Base-by-base conservation (phyloP, 164 flowering plant species). In the Kalanchoe fedtschenkoi region DNA sequence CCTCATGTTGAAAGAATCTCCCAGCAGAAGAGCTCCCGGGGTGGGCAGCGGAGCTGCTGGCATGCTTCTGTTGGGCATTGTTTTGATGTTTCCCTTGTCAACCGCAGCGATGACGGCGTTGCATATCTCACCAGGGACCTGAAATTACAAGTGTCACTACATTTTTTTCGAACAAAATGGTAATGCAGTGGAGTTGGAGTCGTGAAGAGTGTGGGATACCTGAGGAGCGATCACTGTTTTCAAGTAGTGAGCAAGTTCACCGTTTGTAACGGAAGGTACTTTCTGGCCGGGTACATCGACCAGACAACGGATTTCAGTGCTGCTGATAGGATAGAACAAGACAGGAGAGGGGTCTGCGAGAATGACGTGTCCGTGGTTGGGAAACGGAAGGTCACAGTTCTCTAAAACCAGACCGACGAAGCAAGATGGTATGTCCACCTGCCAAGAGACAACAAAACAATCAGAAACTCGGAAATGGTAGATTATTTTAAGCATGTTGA, bases 41-140 rank as follows among this genome's bases (percentile, higher is more conserved):
- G 69, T 69, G 15, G 72, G 69, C 17, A 30, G 43, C 32, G 75
- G 69, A 24, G 51, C 43, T 14, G 75, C 75, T 16, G 75, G 75
- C 75, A 72, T 72, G 69, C 69, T 68, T 58, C 72, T 65, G 61
- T 62, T 65, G 24, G 72, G 75, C 75, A 72, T 72, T 6, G 72
- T 62, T 65, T 57, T 65, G 28, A 72, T 68, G 72, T 68, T 72
- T 44, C 72, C 72, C 46, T 62, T 72, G 34, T 68, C 69, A 13
- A 65, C 29, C 21, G 75, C 71, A 21, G 71, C 63, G 15, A 72
- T n/a, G 42, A 72, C 68, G 41, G 72, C 68, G 15, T 32, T 47
- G 14, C 65, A 43, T 1, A 72, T 54, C 66, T 68, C 63, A 38
- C 58, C 57, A 21, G 75, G 75, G 13, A 72, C 47, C 75, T 68